Percentiles rank a stretch among this genome's conserved stretches.
Evolutionary conservation across 768 basidiomycete species (phyloP).

Genomic region (Termitomyces sp.): DNA sequence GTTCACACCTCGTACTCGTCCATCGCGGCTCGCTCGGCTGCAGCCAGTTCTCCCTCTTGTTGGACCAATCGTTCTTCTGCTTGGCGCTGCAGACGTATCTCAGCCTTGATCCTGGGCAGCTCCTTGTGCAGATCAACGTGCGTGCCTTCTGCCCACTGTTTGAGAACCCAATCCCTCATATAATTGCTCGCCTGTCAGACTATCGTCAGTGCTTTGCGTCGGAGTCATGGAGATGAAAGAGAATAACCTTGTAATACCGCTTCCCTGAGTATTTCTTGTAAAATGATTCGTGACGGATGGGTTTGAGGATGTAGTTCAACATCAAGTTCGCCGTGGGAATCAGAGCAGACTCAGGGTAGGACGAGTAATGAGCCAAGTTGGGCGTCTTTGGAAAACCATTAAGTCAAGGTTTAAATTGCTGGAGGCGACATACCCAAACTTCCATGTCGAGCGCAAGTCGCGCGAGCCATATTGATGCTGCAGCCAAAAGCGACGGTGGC

Average conservation of each 20-base stretch:
- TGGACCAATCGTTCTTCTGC: constrained; percentile 22
- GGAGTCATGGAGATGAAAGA: not conserved
- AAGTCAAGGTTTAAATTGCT: not conserved
- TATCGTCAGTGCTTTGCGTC: not conserved
- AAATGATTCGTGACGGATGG: constrained; percentile 78
- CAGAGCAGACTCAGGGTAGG: constrained; percentile 82
- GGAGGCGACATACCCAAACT: constrained; percentile 69
- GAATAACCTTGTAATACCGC: constrained; percentile 75
- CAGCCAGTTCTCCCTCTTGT: constrained; percentile 9
- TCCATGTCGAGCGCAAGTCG: constrained; percentile 75
- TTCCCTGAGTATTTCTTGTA: constrained; percentile 92
- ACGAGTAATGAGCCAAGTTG: constrained; percentile 90
- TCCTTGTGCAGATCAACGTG: constrained; percentile 57
- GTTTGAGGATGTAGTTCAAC: constrained; percentile 87
- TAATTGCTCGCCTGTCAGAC: constrained; percentile 66
- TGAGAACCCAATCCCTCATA: constrained; percentile 82
- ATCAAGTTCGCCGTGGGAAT: constrained; percentile 89
- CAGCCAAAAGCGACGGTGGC: constrained; percentile 84
- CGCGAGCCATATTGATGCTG: constrained; percentile 87
- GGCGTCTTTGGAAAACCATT: constrained; percentile 43
- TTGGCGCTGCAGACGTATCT: constrained; percentile 40
- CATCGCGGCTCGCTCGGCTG: constrained; percentile 4
- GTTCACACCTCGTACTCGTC: constrained; percentile 12
- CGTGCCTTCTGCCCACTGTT: constrained; percentile 61
- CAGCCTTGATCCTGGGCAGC: constrained; percentile 53